Evolutionary conservation across 1,139 yeast genomes (phyloP), one percentile per base, ranked within the genome.

Genomic region (Komagataea norvegica): DNA sequence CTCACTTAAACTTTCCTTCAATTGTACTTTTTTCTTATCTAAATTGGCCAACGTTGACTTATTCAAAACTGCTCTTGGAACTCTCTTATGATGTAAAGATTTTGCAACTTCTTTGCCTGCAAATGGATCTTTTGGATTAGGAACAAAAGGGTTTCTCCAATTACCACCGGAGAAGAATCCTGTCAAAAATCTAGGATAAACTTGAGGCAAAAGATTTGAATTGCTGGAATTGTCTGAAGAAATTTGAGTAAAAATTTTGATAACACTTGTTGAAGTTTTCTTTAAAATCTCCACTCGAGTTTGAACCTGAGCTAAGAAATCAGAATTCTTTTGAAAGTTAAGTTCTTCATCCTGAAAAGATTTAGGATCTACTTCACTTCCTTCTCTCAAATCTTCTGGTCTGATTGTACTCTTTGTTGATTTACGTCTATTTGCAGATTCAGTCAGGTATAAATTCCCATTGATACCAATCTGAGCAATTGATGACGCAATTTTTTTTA

Each of bases 111-210:
- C 50, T 26, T 50, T 52, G 3, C 50, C 49, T 8, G 49, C 41
- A 40, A 55, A 54, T n/a, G 57, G 58, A 29, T 49, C 55, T 24
- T 45, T 44, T 20, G 54, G 56, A 9, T 70, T 63, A 6, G 68
- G 61, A 46, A 75, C 76, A 48, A 79, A 78, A 22, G 84, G 84
- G 49, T 79, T 81, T 36, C 77, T 71, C 80, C 86, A 81, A 48
- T 79, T 78, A 8, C 87, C 88, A 8, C 87, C 89, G 49, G 77
- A 78, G 54, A 77, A 81, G 41, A 74, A 79, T 33, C 77, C 75
- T 25, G 69, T 64, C 8, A 81, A 57, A 50, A 80, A 78, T 41
- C 91, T 63, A n/a, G 89, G 85, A 47, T 78, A 74, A 3, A 77
- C 62, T 53, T 79, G 81, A 0, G 89, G 89, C 20, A 81, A 52